phyloP scores from a whole-genome alignment of 139 green algal genomes.

The Chlorella sp. region DNA sequence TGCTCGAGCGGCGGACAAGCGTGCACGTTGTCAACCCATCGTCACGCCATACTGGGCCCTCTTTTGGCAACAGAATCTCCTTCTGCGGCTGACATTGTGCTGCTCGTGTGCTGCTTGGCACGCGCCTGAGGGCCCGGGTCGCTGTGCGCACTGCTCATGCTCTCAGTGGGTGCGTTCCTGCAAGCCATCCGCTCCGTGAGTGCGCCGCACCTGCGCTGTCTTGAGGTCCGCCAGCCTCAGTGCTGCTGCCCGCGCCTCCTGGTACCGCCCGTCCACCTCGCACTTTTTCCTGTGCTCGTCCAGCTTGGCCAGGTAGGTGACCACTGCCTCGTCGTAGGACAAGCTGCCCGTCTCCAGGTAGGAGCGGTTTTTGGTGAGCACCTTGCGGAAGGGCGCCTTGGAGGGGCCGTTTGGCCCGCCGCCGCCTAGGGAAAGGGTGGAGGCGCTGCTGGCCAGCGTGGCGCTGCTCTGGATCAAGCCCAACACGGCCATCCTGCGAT shows the following conservation, averaged over 20 bases:
- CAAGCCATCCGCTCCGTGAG: no score
- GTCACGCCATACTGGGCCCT: no score
- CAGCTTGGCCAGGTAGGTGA: constrained; percentile 36
- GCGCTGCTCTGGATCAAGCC: background rate
- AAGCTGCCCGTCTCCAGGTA: constrained; percentile 26
- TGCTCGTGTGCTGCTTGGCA: no score
- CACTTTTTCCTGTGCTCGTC: constrained; percentile 36
- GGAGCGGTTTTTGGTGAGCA: background rate
- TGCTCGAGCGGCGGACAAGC: no score
- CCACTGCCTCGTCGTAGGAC: constrained; percentile 31
- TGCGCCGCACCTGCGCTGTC: constrained; percentile 22
- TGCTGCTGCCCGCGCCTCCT: constrained; percentile 21
- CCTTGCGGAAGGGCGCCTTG: constrained; percentile 1
- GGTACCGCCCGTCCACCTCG: constrained; percentile 34
- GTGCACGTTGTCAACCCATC: no score
- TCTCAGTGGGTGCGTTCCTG: no score
- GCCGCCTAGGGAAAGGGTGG: background rate
- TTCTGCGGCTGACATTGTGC: no score
- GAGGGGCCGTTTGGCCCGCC: background rate
- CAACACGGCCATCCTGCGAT: background rate
- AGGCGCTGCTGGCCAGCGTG: background rate
- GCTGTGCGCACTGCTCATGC: no score
- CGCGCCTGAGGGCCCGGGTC: no score
- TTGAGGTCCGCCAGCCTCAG: constrained; percentile 25
- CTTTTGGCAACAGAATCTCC: no score